These are phyloP conservation scores for Naumovozyma dairenensis DNA, from an alignment of 805 yeast species.

Conservation along the genomic window DNA sequence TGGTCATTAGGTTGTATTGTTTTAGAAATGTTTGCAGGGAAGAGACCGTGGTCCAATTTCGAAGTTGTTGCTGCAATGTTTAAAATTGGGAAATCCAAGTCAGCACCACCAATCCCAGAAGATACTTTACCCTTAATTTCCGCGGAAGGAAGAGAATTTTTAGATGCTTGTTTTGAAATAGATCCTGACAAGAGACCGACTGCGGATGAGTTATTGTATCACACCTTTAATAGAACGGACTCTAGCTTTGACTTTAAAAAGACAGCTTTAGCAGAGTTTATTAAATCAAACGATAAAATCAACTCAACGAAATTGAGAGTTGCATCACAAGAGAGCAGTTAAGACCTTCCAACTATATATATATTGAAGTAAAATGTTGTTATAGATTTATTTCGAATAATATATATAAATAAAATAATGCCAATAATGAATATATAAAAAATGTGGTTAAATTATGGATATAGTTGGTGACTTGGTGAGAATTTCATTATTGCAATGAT, in stretches of 20 bases:
- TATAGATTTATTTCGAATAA: too few species aligned
- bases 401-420: too few species aligned
- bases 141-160: constrained; percentile 54
- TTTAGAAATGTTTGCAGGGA: constrained; percentile 94
- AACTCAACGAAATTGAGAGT: constrained; percentile 24
- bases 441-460: too few species aligned
- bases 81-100: constrained; percentile 72
- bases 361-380: too few species aligned
- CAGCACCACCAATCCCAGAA: constrained; percentile 95
- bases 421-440: too few species aligned
- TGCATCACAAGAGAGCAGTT: constrained; percentile 13
- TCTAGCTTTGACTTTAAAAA: constrained; percentile 39
- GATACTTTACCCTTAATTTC: constrained; percentile 63
- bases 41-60: constrained; percentile 93
- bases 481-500: constrained; percentile 7
- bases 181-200: constrained; percentile 87
- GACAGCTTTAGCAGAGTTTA: constrained; percentile 48
- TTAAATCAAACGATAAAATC: constrained; percentile 34
- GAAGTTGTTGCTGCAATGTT: constrained; percentile 94
- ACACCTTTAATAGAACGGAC: constrained; percentile 40
- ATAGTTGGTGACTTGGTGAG: not conserved
- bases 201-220: constrained; percentile 51
- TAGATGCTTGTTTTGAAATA: constrained; percentile 63
- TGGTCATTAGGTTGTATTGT: constrained; percentile 99
- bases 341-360: too few species aligned